Base-by-base conservation (phyloP, 306 rosid genomes). In the Vigna reflexopilosa region DNA sequence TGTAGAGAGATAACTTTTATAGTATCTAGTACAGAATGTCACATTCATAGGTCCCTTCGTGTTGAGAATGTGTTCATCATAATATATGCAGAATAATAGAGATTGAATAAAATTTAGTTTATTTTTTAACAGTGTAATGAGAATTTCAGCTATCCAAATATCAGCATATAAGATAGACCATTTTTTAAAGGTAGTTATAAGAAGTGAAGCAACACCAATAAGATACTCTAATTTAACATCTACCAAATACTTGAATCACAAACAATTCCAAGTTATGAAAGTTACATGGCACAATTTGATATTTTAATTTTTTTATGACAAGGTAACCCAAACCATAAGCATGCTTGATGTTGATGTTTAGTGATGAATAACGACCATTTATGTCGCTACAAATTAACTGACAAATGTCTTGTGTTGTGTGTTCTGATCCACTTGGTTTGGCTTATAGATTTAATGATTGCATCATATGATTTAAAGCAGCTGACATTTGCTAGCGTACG, bases 401-500 rank as follows among this genome's bases (percentile, higher is more conserved):
- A 66, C 82, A 76, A 69, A 59, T 45, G 44, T 52, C 49, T 77
- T 55, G 2, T 55, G 30, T 55, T 79, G 73, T 55, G 14, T 55
- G 61, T 55, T 82, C 57, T 67, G 64, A 82, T 70, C 83, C 81
- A 70, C 30, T 84, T 82, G 45, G 78, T 79, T 45, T 55, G 42
- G 65, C 30, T n/a, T 7, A 65, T 6, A 38, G 71, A 32, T 75
- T 81, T 75, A 82, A 75, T 79, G 67, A 78, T 73, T 49, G 22
- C 69, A 77, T 58, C 42, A 62, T 13, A 42, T 57, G 30, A 28
- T 71, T 70, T 17, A 22, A 70, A 17, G 32, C 34, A 76, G 34
- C 64, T 20, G 72, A 75, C 82, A 79, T 49, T 82, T 44, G 79
- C 85, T 67, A 77, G 80, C 80, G 72, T 83, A 80, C 78, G 84